Conservation (phyloP, 2,329 filamentous ascomycete species). For the Rutstroemia sp. region DNA sequence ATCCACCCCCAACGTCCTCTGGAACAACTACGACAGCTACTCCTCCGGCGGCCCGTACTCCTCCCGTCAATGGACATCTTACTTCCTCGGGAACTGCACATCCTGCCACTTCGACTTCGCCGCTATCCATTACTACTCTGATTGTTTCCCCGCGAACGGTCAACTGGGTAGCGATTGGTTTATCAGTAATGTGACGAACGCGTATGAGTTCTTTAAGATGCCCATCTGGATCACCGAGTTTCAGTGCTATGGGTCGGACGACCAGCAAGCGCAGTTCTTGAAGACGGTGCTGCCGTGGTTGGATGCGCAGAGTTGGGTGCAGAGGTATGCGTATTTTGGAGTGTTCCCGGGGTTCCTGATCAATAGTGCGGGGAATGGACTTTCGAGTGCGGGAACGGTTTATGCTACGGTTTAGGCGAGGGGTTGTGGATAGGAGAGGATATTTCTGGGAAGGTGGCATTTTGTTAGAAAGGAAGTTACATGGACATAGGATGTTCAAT, state of each 20-base stretch:
- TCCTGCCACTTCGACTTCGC: constrained; percentile 37
- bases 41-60: constrained; percentile 28
- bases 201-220: constrained; percentile 29
- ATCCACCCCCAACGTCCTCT: constrained; percentile 34
- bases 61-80: constrained; percentile 35
- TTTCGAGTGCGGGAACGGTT: constrained; percentile 11
- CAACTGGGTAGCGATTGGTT: constrained; percentile 31
- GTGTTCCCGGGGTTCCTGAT: constrained; percentile 28
- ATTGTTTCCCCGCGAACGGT: constrained; percentile 24
- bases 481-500: no score
- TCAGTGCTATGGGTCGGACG: constrained; percentile 27
- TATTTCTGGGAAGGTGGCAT: background rate
- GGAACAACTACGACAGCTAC: constrained; percentile 23
- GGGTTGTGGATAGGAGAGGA: no score
- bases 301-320: constrained; percentile 33
- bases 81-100: constrained; percentile 35
- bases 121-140: constrained; percentile 39
- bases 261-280: constrained; percentile 33
- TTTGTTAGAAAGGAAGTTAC: no score
- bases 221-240: constrained; percentile 39
- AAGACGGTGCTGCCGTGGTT: constrained; percentile 36
- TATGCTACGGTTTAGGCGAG: constrained; percentile 10
- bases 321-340: constrained; percentile 33
- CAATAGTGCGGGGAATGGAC: constrained; percentile 11
- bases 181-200: constrained; percentile 34